Percentiles rank a stretch among this genome's conserved stretches.
phyloP scores from a whole-genome alignment of 352 stramenopile species.

The Phytophthora litchii region DNA sequence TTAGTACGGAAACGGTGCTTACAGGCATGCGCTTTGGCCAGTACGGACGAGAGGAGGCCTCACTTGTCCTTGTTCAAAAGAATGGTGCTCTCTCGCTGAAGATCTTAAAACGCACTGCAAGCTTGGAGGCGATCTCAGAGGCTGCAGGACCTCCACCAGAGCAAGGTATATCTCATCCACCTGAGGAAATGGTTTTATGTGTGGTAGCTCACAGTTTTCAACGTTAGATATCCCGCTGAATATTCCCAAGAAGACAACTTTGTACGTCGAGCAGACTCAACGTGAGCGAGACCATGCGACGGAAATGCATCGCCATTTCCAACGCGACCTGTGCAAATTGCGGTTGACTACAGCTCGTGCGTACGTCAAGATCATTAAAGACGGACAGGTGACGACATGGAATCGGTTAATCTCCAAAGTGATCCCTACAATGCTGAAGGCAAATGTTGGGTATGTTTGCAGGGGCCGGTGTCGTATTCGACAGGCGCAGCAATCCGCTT shows the following conservation, averaged over 20 bases:
- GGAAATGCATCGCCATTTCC: slow-evolving; percentile 93
- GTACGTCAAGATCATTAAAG: slow-evolving; percentile 92
- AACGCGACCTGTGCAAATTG: slow-evolving; percentile 90
- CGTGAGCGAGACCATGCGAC: slow-evolving; percentile 88
- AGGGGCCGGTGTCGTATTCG: slow-evolving; percentile 77
- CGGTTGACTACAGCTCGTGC: slow-evolving; percentile 85
- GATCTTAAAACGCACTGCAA: slow-evolving; percentile 89
- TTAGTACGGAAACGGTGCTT: slow-evolving; percentile 65
- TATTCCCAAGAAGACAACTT: slow-evolving; percentile 94
- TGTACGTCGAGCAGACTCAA: slow-evolving; percentile 94
- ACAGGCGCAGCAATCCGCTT: slow-evolving; percentile 76
- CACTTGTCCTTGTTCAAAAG: slow-evolving; percentile 82
- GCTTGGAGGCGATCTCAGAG: slow-evolving; percentile 75
- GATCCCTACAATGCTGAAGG: background rate
- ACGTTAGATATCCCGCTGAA: slow-evolving; percentile 87
- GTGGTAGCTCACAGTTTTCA: background rate
- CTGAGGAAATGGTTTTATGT: background rate
- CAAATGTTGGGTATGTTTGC: slow-evolving; percentile 2
- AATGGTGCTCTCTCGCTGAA: slow-evolving; percentile 83
- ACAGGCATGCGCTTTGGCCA: slow-evolving; percentile 89
- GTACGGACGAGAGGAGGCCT: slow-evolving; percentile 89
- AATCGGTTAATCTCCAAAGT: background rate
- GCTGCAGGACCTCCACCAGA: slow-evolving; percentile 80
- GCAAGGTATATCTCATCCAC: slow-evolving; percentile 50
- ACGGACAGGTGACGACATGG: slow-evolving; percentile 62